Evolutionary conservation across 306 rosid genomes (phyloP), one percentile per base, ranked within the genome.

Genomic region (Casuarina cunninghamiana): DNA sequence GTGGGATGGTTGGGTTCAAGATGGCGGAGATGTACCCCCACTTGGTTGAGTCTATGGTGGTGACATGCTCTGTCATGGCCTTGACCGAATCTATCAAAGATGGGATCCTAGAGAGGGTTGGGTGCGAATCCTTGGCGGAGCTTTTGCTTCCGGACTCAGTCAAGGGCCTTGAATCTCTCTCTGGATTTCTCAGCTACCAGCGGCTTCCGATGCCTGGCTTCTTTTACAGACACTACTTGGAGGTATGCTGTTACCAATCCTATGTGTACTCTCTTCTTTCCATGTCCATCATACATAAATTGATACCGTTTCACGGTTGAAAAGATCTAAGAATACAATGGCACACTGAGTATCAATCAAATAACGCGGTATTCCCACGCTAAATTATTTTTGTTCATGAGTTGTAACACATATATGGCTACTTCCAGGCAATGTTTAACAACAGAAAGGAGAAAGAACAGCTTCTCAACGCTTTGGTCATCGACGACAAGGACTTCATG

Each of bases 1-100:
- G 90, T 9, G 88, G 83, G 11, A 87, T 80, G 82, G 83, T 84
- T 32, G 90, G 87, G 73, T 84, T 84, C 55, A 82, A 75, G 48
- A 45, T 87, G 88, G 87, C 85, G 0, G 61, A 78, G 75, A 26
- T 75, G 78, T 82, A 53, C 57, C 90, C 88, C 0, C 55, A 79
- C 17, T 48, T 87, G 83, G 85, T 87, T 60, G 75, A 46, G 68
- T 69, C 86, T 3, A 46, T 87, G 84, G 88, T 87, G 60, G 77
- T 75, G 10, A 82, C 79, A 49, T 6, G 79, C 70, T 75, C 80
- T 19, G 83, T 65, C 39, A 12, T 78, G 77, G 90, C 84, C 10
- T 9, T 85, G 73, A 84, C 82, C 11, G 71, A 73, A 69, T 75
- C 85, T 0, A 6, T 87, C 1, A 71, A 66, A 17, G 12, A 65